phyloP scores from a whole-genome alignment of 164 flowering plant genomes.

The Annona cherimola region DNA sequence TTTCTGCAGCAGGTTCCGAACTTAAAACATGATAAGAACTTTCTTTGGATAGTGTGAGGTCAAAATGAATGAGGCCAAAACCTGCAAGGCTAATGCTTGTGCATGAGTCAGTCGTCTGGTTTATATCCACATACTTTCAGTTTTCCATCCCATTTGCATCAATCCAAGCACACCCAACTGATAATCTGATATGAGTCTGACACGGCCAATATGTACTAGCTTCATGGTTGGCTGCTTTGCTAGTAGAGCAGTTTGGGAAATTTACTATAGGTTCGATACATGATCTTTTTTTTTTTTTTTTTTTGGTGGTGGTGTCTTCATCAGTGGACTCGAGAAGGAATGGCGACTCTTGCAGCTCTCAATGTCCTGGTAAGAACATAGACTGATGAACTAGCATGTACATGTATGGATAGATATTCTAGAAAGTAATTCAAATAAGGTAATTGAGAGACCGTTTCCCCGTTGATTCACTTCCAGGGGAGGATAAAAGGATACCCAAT shows the following conservation, averaged over 20 bases:
- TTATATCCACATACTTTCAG: too few relatives aligned
- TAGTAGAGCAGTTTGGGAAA: background rate
- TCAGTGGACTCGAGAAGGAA: slow-evolving; percentile 99
- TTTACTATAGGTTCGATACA: background rate
- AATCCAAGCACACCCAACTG: too few relatives aligned
- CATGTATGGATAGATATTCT: background rate
- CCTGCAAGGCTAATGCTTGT: background rate
- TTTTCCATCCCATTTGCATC: too few relatives aligned
- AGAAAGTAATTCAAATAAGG: background rate
- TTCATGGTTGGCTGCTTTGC: background rate
- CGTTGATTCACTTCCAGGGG: slow-evolving; percentile 44
- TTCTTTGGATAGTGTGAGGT: background rate
- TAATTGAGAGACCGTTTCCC: background rate
- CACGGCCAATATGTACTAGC: too few relatives aligned
- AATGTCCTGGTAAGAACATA: slow-evolving; percentile 69
- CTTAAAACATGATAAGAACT: background rate
- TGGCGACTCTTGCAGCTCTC: slow-evolving; percentile 94
- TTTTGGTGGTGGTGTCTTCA: too few relatives aligned
- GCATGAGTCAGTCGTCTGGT: too few relatives aligned
- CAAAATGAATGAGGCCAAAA: background rate
- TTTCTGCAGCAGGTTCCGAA: background rate
- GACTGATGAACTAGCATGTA: background rate
- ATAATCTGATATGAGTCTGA: too few relatives aligned
- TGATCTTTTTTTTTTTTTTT: slow-evolving; percentile 1
- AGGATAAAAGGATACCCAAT: slow-evolving; percentile 86